Conservation (phyloP, 257 asterid species). For the Petrea volubilis region DNA sequence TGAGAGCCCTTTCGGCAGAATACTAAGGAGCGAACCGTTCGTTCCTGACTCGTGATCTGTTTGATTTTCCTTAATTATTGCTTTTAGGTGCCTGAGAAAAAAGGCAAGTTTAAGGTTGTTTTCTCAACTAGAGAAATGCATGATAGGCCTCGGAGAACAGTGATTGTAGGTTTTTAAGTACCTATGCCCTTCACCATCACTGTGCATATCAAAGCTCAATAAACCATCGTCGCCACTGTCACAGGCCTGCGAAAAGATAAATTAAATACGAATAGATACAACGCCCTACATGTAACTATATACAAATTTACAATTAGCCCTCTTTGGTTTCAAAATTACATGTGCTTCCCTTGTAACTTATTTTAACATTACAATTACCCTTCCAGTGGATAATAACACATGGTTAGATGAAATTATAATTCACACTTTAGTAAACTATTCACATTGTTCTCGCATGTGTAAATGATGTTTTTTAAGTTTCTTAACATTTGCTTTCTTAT, state of each 20-base stretch:
- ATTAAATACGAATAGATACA: too few relatives aligned
- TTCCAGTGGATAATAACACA: too few relatives aligned
- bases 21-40: constrained; percentile 68
- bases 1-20: constrained; percentile 57
- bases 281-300: too few relatives aligned
- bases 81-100: constrained; percentile 59
- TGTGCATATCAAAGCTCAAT: constrained; percentile 74
- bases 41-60: constrained; percentile 43
- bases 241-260: constrained; percentile 56
- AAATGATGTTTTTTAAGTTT: too few relatives aligned
- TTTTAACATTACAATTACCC: too few relatives aligned
- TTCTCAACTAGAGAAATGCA: constrained; percentile 6
- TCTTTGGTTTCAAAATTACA: too few relatives aligned
- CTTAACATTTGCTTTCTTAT: too few relatives aligned
- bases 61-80: constrained; percentile 55
- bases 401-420: too few relatives aligned
- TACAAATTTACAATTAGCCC: too few relatives aligned
- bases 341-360: too few relatives aligned
- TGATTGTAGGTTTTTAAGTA: constrained; percentile 12
- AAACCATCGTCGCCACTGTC: constrained; percentile 75
- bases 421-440: too few relatives aligned
- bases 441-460: too few relatives aligned
- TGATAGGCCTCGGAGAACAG: not conserved
- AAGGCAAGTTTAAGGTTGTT: not conserved
- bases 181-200: constrained; percentile 89